Percentiles rank a stretch among this genome's conserved stretches.
Evolutionary conservation across 2,329 filamentous ascomycete species (phyloP).

Genomic region (Fusarium siculi): DNA sequence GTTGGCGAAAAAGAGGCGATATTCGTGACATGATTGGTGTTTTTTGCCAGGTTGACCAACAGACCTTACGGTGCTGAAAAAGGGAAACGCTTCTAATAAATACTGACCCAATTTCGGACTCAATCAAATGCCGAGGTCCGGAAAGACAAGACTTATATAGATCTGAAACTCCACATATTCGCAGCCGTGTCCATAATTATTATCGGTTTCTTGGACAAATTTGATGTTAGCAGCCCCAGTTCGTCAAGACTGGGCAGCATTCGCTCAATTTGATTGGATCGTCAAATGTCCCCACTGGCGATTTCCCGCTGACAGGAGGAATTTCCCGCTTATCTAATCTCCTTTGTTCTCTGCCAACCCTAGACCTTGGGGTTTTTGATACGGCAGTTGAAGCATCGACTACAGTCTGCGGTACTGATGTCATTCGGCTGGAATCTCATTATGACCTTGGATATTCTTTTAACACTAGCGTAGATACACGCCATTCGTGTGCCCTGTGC

Average conservation of each 20-base stretch:
- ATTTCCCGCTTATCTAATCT: not conserved
- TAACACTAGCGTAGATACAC: no score
- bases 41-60: not conserved
- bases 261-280: not conserved
- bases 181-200: not conserved
- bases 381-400: fast-evolving
- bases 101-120: not conserved
- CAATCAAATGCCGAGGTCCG: not conserved
- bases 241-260: not conserved
- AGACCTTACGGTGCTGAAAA: no score
- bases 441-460: no score
- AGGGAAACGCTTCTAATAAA: not conserved
- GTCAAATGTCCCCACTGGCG: fast-evolving
- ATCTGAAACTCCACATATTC: not conserved
- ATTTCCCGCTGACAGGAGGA: not conserved
- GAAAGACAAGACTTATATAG: not conserved
- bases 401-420: not conserved
- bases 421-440: no score
- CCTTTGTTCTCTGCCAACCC: fast-evolving
- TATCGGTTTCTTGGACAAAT: not conserved
- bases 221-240: not conserved
- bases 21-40: not conserved
- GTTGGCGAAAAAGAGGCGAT: not conserved
- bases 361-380: not conserved
- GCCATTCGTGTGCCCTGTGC: no score